Evolutionary conservation across 495 filamentous ascomycete species (phyloP).

Genomic region (Xylaria flabelliformis): DNA sequence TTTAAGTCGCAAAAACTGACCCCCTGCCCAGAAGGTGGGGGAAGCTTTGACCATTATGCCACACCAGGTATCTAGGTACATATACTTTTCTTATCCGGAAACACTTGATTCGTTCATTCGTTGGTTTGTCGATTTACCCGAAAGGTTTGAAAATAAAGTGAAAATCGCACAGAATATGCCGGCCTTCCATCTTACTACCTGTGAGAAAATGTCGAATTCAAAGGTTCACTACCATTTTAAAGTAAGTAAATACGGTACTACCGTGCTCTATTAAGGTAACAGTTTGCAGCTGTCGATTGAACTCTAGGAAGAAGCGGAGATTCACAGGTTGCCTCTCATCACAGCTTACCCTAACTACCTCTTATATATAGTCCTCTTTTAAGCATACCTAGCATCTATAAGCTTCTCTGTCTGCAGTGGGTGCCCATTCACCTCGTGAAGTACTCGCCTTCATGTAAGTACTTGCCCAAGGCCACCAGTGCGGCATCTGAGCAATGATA

Average conservation of each 20-base stretch:
- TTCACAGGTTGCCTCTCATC: neutral
- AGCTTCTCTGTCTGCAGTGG: neutral
- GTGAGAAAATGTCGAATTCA: neutral
- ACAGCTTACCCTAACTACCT: neutral
- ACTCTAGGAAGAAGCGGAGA: neutral
- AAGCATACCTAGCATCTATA: neutral
- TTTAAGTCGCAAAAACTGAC: too few relatives aligned
- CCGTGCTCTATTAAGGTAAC: neutral
- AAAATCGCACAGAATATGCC: too few relatives aligned
- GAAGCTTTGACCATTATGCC: slow-evolving; percentile 14
- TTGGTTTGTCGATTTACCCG: neutral
- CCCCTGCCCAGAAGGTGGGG: slow-evolving; percentile 7
- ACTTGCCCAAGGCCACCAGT: too few relatives aligned
- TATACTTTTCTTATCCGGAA: neutral
- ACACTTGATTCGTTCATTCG: neutral
- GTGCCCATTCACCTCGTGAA: neutral
- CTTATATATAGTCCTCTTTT: neutral
- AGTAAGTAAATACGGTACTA: neutral
- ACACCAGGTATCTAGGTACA: neutral
- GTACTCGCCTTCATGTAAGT: neutral
- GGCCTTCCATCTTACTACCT: neutral
- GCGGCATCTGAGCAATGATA: neutral
- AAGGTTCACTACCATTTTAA: neutral
- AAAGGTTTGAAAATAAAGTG: too few relatives aligned
- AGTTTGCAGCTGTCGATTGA: neutral